Evolutionary conservation across 2,329 filamentous ascomycete genomes (phyloP), one percentile per base, ranked within the genome.

Genomic region (Aspergillus phoenicis): DNA sequence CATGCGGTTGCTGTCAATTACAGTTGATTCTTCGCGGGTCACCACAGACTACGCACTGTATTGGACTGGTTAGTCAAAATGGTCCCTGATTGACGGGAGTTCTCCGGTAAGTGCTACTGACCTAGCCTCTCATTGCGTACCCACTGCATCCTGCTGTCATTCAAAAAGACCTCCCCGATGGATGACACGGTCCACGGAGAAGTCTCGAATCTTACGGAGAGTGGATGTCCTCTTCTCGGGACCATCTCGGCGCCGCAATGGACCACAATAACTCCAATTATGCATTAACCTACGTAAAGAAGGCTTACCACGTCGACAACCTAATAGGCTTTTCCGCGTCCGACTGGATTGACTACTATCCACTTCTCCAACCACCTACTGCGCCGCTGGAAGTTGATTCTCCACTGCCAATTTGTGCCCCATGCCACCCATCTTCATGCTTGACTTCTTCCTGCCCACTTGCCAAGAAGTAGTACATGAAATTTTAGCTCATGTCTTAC

Each of bases 81-180:
- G 47, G 47, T 51, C 47, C 47, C 47, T 51, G 47, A 51, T 5
- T 33, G 28, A 51, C 47, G 47, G 33, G 47, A 51, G 26, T 33
- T 8, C 47, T 51, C 26, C 47, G 24, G 26, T 30, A 36, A 11
- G 33, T 36, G 11, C 4, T 5, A 36, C 33, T 36, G 33, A 36
- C 33, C 33, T 13, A 36, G 33, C 33, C 5, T n/a, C n/a, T 11
- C 47, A 28, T 28, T 30, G 6, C 4, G 47, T 51, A 51, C 15
- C 47, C 47, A 51, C 47, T 11, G 8, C 47, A 28, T 17, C 47
- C 10, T 33, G 15, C 26, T 89, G 60, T 87, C 84, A 48, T 36
- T 36, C 33, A 36, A 11, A 36, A 43, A 43, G 39, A 8, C 39
- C 6, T 17, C 20, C n/a, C n/a, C n/a, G 39, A 43, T 22, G 22